Evolutionary conservation across 2,329 filamentous ascomycete genomes (phyloP).

Genomic region (Pseudohalonectria lignicola): DNA sequence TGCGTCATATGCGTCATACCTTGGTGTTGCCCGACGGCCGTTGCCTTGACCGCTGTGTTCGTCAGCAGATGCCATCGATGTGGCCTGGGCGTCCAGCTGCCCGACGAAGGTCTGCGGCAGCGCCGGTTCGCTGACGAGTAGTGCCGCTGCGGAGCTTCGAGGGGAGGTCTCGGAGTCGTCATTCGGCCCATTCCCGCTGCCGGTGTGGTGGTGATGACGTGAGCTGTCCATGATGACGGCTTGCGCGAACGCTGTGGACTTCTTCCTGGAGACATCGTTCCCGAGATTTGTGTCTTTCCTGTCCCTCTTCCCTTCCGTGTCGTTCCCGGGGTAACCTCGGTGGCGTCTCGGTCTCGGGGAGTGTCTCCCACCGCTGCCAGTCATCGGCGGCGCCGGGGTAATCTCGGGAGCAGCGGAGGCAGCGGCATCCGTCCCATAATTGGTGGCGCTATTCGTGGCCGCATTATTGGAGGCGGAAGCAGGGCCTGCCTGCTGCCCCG

Average conservation of each 20-base stretch:
- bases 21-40: no score
- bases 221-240: no score
- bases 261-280: no score
- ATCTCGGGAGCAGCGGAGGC: no score
- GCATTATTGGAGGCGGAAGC: background rate
- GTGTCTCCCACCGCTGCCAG: no score
- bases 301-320: background rate
- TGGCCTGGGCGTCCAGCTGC: background rate
- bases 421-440: background rate
- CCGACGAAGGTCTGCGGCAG: conserved; percentile 38
- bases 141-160: conserved; percentile 23
- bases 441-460: conserved; percentile 4
- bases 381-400: no score
- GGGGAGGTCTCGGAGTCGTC: conserved; percentile 16
- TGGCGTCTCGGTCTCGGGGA: no score
- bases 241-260: no score
- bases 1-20: no score
- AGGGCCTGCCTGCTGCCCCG: no score
- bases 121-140: conserved; percentile 46
- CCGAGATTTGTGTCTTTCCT: no score
- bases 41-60: background rate
- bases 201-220: background rate
- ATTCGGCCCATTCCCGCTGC: background rate
- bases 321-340: background rate
- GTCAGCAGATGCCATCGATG: background rate